Percentiles rank a stretch among this genome's conserved stretches.
Evolutionary conservation across 176 grass and related monocot genomes (phyloP).

Genomic region (Zea mays): DNA sequence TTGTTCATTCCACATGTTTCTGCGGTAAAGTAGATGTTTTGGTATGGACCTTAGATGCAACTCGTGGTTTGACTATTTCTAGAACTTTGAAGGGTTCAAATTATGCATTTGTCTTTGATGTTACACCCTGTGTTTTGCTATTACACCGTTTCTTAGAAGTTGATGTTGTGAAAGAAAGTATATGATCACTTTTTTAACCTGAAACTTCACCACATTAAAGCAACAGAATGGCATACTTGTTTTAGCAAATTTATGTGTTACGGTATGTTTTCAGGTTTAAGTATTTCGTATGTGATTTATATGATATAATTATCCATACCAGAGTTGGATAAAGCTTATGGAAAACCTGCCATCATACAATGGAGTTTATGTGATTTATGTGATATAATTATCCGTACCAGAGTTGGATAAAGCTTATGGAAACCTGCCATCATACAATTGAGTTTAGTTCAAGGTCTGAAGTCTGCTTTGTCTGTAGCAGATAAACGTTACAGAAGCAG

Average conservation of each 20-base stretch:
- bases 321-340: too few species aligned
- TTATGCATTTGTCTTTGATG: not conserved
- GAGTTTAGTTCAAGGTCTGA: not conserved
- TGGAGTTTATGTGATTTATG: not conserved
- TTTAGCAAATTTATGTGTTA: too few species aligned
- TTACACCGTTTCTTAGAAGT: not conserved
- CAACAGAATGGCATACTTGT: too few species aligned
- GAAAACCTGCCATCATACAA: not conserved
- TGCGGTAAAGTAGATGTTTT: not conserved
- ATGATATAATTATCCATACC: not conserved
- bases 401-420: not conserved
- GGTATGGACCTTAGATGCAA: not conserved
- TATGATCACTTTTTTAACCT: not conserved
- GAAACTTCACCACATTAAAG: not conserved
- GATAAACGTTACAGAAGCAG: not conserved
- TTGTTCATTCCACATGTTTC: not conserved
- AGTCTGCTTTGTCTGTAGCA: too few species aligned
- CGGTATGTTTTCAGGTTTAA: not conserved
- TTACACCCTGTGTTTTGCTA: not conserved
- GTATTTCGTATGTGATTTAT: not conserved
- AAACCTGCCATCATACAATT: not conserved
- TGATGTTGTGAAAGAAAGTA: not conserved
- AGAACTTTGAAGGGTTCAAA: not conserved
- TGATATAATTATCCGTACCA: not conserved
- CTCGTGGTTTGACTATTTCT: constrained; percentile 9